Evolutionary conservation across 495 filamentous ascomycete genomes (phyloP), one percentile per base, ranked within the genome.

Genomic region (Aspergillus sclerotioniger): DNA sequence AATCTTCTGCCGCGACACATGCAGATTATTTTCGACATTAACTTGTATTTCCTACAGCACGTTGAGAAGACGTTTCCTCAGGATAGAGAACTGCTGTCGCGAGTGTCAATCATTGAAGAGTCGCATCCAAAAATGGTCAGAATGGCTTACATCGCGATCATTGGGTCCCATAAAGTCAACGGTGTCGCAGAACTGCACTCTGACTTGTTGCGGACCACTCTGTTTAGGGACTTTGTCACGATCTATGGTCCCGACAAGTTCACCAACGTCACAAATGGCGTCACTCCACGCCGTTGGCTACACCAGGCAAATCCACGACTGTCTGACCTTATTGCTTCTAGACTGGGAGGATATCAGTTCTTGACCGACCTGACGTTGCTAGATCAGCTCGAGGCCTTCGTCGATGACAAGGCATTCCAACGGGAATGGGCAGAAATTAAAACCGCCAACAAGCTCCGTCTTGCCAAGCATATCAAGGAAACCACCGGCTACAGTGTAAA

Each of bases 161-260:
- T 98, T 66, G 94, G 95, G 29, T 98, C 94, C 20, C 94, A 98
- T 82, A 98, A 98, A 73, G 94, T 98, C 73, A 98, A 98, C 66
- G 94, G 94, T 66, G 94, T 98, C 28, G 94, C 94, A 20, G 94
- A 98, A 73, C 77, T 98, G 54, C 94, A 98, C 73, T 98, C 94
- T 5, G 94, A 98, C 67, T 81, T 98, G 20, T 92, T 98, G 76
- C 90, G 91, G 76, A 92, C 92, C 3, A 98, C 94, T n/a, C 92
- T 98, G 59, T 98, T 98, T 84, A 98, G 92, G 74, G 95, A 98
- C 74, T 98, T 98, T 67, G 93, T 98, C 41, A 79, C 80, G 39
- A 88, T 98, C 57, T 98, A 92, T 67, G 94, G 94, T 4, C 87
- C 89, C 0, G 94, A 98, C 79, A 96, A 96, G 67, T 98, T 98